Evolutionary conservation across 208 protist species (phyloP).

Genomic region (Acanthamoeba culbertsoni): DNA sequence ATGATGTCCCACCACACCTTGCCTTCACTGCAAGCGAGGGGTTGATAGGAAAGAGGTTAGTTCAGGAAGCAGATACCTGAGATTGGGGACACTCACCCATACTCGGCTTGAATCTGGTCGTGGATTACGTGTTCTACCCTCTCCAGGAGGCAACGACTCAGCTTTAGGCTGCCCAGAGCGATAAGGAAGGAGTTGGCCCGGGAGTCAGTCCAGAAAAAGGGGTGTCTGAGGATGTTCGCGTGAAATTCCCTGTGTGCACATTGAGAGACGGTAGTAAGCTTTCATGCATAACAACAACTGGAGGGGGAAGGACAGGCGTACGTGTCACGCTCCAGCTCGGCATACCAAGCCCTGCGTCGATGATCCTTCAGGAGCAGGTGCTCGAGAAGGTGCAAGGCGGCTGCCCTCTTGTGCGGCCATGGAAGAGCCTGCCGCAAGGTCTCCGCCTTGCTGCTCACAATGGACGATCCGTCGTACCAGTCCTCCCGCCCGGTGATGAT

Average conservation of each 20-base stretch:
- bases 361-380: not conserved
- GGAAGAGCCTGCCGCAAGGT: not conserved
- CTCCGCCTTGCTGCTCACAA: not conserved
- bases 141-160: no score
- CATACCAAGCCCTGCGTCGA: not conserved
- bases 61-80: no score
- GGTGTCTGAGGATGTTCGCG: conserved; percentile 9
- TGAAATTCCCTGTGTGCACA: not conserved
- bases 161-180: not conserved
- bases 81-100: no score
- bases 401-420: not conserved
- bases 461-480: not conserved
- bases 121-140: no score
- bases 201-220: conserved; percentile 4
- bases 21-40: no score
- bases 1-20: no score
- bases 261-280: no score
- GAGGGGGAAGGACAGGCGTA: no score
- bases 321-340: not conserved
- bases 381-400: not conserved
- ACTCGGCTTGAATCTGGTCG: no score
- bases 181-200: conserved; percentile 3
- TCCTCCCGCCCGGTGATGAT: not conserved
- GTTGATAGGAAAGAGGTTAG: no score
- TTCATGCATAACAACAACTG: no score